phyloP scores from a whole-genome alignment of 208 protist genomes.

The Trypanosoma scelopori region DNA sequence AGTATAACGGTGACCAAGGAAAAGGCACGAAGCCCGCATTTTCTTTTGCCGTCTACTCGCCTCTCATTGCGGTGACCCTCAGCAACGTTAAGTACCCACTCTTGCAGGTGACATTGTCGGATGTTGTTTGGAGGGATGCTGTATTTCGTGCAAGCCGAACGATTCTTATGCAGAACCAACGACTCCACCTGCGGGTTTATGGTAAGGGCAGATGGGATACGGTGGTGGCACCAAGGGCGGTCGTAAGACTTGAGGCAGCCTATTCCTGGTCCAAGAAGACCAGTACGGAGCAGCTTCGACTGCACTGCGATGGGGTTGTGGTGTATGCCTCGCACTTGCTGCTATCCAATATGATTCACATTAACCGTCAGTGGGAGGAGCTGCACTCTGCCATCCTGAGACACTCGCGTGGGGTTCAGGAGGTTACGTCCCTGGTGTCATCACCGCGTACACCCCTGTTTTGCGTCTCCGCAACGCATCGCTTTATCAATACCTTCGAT shows the following conservation, averaged over 20 bases:
- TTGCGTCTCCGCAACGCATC: conserved; percentile 44
- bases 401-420: not conserved
- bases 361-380: conserved; percentile 26
- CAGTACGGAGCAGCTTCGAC: conserved; percentile 37
- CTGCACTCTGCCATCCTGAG: conserved; percentile 1
- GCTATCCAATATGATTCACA: conserved; percentile 63
- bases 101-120: conserved; percentile 37
- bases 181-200: conserved; percentile 46
- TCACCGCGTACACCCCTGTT: not conserved
- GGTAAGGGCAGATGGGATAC: conserved; percentile 78
- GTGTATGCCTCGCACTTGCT: conserved; percentile 59
- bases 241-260: conserved; percentile 41
- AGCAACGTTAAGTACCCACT: conserved; percentile 73
- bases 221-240: conserved; percentile 38
- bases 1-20: not conserved
- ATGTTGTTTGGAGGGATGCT: conserved; percentile 27
- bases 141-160: conserved; percentile 32
- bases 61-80: conserved; percentile 49
- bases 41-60: conserved; percentile 40
- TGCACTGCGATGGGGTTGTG: conserved; percentile 53
- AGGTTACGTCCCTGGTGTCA: not conserved
- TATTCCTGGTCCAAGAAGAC: conserved; percentile 50
- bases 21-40: conserved; percentile 11
- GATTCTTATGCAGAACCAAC: conserved; percentile 34
- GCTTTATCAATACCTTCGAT: conserved; percentile 69